Evolutionary conservation across 192 early-diverging fungal genomes (phyloP), one percentile per base, ranked within the genome.

Genomic region (Haplosporangium gracile): DNA sequence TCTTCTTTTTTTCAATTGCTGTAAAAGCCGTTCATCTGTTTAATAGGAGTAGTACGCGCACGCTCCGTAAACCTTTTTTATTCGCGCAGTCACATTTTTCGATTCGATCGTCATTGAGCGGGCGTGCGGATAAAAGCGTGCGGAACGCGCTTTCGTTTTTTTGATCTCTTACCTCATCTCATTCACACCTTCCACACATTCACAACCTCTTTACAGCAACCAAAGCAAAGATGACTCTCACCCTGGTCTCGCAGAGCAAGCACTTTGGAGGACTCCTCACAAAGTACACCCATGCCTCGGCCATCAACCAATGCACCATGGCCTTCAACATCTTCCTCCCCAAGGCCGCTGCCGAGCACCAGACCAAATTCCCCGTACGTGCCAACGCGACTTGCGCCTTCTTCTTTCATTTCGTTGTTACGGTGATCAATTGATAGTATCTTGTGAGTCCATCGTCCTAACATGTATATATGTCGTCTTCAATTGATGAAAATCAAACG

Each of bases 241-340:
- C 76, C 43, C 76, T 88, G 79, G 81, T 95, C 55, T 94, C 95
- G 7, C 80, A 87, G 22, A 90, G 80, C 89, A 94, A 94, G 69
- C 91, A 91, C 86, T 95, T 93, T 88, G 91, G 85, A 47, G 96
- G 96, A 81, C 82, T 90, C 45, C 89, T 96, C 45, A 79, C 89
- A 77, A 97, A 97, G 88, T 97, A 94, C 79, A 69, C 91, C 10
- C 97, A 98, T 79, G 26, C 69, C 10, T 97, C 97, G 20, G 53
- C 80, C 3, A 80, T 88, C 26, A 90, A 94, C 5, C 80, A 88
- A 6, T 93, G 95, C 88, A 93, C 90, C 65, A 98, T 98, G 95
- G 90, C 90, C 43, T 95, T 97, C 85, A 94, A 91, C 79, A 92
- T 95, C 51, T 98, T 93, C 79, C 74, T 96, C 47, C 97, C 97